Percentiles rank a stretch among this genome's conserved stretches.
These are phyloP conservation scores for Colletotrichum tanaceti DNA, from an alignment of 2,329 filamentous ascomycete species.

Conservation along the genomic window DNA sequence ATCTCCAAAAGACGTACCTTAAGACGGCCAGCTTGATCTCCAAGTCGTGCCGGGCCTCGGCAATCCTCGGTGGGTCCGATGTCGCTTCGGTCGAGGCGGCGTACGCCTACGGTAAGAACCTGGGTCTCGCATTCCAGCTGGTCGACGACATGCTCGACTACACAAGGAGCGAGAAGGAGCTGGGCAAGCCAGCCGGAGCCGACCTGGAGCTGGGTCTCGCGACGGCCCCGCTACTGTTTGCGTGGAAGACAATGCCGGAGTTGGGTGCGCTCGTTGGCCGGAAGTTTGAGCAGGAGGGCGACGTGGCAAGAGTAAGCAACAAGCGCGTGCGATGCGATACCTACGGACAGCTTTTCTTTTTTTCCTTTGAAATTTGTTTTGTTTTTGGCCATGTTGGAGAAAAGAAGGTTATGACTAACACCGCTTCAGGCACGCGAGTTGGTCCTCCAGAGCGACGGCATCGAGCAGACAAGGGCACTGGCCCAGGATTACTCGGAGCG, in stretches of 20 bases:
- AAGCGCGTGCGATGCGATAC: background rate
- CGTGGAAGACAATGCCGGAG: conserved; percentile 90
- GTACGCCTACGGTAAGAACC: conserved; percentile 91
- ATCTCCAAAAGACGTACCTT: conserved; percentile 97
- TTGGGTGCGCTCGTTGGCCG: conserved; percentile 89
- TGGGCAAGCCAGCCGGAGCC: conserved; percentile 95
- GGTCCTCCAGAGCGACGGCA: conserved; percentile 84
- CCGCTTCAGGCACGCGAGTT: conserved; percentile 80
- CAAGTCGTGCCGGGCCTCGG: conserved; percentile 92
- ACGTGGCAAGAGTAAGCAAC: conserved; percentile 80
- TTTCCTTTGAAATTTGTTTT: too few relatives aligned
- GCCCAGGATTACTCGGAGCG: conserved; percentile 92
- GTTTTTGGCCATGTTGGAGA: background rate
- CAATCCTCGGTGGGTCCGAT: conserved; percentile 83
- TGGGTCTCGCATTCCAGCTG: conserved; percentile 95
- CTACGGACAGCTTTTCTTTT: conserved; percentile 18
- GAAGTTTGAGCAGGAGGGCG: conserved; percentile 86
- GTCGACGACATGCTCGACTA: conserved; percentile 99
- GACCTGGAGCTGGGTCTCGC: conserved; percentile 94
- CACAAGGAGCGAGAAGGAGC: conserved; percentile 82
- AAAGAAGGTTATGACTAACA: conserved; percentile 37
- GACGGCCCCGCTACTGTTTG: conserved; percentile 93
- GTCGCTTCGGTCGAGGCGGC: conserved; percentile 87
- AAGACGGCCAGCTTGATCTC: conserved; percentile 97
- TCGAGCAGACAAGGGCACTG: conserved; percentile 90